phyloP scores from a whole-genome alignment of 1,139 yeast genomes.

The Eremothecium gossypii region DNA sequence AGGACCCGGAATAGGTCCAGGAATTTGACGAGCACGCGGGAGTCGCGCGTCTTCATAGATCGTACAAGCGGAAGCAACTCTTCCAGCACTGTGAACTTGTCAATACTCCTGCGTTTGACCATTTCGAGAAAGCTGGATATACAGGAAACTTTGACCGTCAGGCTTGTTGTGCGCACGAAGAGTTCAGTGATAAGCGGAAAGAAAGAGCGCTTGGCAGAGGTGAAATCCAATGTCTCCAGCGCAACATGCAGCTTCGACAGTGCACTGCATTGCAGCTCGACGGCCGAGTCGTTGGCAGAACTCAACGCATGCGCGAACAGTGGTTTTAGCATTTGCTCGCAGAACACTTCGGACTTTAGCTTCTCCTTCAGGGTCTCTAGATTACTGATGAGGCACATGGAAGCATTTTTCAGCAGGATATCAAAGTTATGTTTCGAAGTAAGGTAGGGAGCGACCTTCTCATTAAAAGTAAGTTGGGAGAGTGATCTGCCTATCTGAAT shows the following conservation, averaged over 20 bases:
- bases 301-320: constrained; percentile 21
- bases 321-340: constrained; percentile 35
- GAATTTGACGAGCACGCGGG: constrained; percentile 51
- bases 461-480: constrained; percentile 71
- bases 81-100: constrained; percentile 63
- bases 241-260: constrained; percentile 39
- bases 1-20: constrained; percentile 44
- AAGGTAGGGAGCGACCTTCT: constrained; percentile 48
- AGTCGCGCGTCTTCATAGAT: constrained; percentile 68
- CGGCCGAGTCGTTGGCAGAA: constrained; percentile 15
- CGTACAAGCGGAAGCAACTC: constrained; percentile 68
- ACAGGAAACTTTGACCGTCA: constrained; percentile 66
- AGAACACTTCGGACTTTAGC: constrained; percentile 35
- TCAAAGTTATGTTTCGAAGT: constrained; percentile 25
- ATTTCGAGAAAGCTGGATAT: constrained; percentile 54
- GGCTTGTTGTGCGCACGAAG: constrained; percentile 74
- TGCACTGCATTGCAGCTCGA: constrained; percentile 48
- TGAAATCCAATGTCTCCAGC: constrained; percentile 51
- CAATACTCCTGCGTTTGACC: constrained; percentile 53
- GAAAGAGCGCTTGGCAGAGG: constrained; percentile 61
- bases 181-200: constrained; percentile 65
- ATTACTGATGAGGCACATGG: constrained; percentile 47
- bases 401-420: constrained; percentile 40
- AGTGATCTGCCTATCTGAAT: constrained; percentile 56
- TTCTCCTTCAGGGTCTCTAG: constrained; percentile 44